These are phyloP conservation scores for Zygosaccharomyces pseudorouxii DNA, from an alignment of 805 yeast genomes.

Conservation along the genomic window DNA sequence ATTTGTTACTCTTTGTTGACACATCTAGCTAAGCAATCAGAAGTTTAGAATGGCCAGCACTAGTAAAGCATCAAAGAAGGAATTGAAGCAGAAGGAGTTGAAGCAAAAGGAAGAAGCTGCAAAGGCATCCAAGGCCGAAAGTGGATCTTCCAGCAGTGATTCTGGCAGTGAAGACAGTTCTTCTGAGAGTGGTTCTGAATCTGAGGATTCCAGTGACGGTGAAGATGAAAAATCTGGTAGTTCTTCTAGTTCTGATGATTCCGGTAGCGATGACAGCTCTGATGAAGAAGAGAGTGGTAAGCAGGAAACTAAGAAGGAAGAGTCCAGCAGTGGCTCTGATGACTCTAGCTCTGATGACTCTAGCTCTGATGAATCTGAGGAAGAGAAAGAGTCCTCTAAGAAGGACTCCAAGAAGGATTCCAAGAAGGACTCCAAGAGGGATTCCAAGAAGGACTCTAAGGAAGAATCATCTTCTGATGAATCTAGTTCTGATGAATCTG, in stretches of 20 bases:
- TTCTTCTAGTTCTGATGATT: slow-evolving; percentile 40
- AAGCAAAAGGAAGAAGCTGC: slow-evolving; percentile 15
- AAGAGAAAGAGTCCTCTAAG: slow-evolving; percentile 16
- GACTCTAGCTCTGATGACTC: slow-evolving; percentile 13
- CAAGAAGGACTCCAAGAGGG: slow-evolving; percentile 27
- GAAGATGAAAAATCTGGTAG: slow-evolving; percentile 37
- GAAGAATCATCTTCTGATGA: slow-evolving; percentile 21
- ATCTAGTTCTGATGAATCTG: slow-evolving; percentile 20
- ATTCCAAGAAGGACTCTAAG: slow-evolving; percentile 25
- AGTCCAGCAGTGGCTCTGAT: slow-evolving; percentile 7
- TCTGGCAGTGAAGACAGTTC: slow-evolving; percentile 17
- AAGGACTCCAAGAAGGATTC: slow-evolving; percentile 24
- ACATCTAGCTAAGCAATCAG: background rate
- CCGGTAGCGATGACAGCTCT: slow-evolving; percentile 21
- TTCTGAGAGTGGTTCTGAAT: slow-evolving; percentile 23
- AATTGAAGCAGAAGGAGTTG: slow-evolving; percentile 5
- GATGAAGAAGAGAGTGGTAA: slow-evolving; percentile 18
- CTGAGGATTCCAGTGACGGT: slow-evolving; percentile 29
- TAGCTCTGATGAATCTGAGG: slow-evolving; percentile 13
- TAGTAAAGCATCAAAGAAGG: slow-evolving; percentile 2
- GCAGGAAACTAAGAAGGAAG: slow-evolving; percentile 23
- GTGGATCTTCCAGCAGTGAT: slow-evolving; percentile 16
- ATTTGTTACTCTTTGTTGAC: background rate
- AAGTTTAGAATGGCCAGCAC: background rate
- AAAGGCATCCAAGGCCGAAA: slow-evolving; percentile 23